Evolutionary conservation across 371 early-diverging fungal genomes (phyloP).

Genomic region (Amoeboaphelidium occidentale): DNA sequence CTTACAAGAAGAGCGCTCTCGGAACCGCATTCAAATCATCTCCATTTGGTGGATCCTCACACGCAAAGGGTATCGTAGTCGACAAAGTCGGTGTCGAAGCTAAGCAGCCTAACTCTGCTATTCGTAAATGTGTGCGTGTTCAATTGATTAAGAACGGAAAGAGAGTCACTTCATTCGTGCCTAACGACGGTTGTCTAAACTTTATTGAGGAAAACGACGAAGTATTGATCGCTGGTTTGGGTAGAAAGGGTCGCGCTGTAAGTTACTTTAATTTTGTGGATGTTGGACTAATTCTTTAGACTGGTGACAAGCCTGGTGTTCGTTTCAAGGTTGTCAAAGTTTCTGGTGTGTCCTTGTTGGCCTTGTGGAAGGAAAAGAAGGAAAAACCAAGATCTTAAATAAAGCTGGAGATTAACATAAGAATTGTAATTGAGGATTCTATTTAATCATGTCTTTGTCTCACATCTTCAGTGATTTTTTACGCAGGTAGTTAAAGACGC

Average conservation of each 20-base stretch:
- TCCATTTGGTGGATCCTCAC: conserved; percentile 96
- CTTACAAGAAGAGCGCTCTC: conserved; percentile 92
- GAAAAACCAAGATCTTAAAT: conserved; percentile 91
- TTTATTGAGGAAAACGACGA: conserved; percentile 94
- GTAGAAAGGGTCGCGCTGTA: conserved; percentile 77
- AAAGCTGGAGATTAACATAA: too few relatives aligned
- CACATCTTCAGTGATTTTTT: too few relatives aligned
- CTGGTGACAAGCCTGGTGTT: conserved; percentile 99
- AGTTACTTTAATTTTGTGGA: too few relatives aligned
- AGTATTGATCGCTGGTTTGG: conserved; percentile 87
- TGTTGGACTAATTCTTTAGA: conserved; percentile 1
- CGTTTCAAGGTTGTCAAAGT: conserved; percentile 99
- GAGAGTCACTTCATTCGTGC: conserved; percentile 99
- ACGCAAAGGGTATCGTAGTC: conserved; percentile 99
- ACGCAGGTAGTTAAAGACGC: too few relatives aligned
- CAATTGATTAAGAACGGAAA: conserved; percentile 99
- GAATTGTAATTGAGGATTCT: too few relatives aligned
- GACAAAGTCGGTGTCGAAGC: conserved; percentile 98
- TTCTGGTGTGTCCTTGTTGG: conserved; percentile 95
- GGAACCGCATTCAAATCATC: conserved; percentile 94
- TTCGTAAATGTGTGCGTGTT: conserved; percentile 99
- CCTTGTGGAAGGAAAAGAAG: conserved; percentile 99
- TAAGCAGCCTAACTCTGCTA: conserved; percentile 99
- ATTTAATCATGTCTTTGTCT: too few relatives aligned
- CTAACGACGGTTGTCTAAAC: conserved; percentile 99